Base-by-base conservation (phyloP, 179 eudicot genomes). In the Gypsophila paniculata region DNA sequence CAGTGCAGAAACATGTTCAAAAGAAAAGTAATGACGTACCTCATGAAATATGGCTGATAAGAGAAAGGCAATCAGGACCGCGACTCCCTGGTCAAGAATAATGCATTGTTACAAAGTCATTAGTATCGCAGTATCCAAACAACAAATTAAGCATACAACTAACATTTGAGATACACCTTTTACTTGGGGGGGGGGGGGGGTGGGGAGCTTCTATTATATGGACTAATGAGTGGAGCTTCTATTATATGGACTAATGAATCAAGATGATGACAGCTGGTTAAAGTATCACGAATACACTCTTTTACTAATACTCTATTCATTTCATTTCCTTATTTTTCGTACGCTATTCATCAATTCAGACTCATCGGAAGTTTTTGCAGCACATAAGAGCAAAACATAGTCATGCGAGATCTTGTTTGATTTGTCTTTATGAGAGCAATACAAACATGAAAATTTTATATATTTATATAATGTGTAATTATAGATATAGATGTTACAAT, bases 11-110 rank as follows among this genome's bases (percentile, higher is more conserved):
- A 4, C 8, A 58, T 25, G 7, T 11, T 5, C 55, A 32, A 22
- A 29, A 79, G 15, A 17, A 67, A 58, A 3, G 39, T 17, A 6
- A 53, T 4, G 34, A 51, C 52, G 76, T 86, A 94, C 99, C 99
- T 94, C 99, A 63, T 94, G 99, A 81, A 94, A 94, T 76, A 90
- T 72, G 59, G 96, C 97, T 49, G 97, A 94, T 67, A 94, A 82
- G 64, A 89, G 75, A 74, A 94, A 94, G 26, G 93, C 92, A 80
- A 94, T 77, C 85, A 94, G 71, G 68, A 90, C 71, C 9, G 99
- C 91, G 29, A 86, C 84, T 44, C 86, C 94, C 99, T 91, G 87
- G 63, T 5, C 22, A 46, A n/a, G 9, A 65, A 38, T 60, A 53
- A 46, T 1, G 48, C 13, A 34, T 6, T 78, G 38, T 64, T 65